A percentile compares a stretch with the other conserved stretches of the same genome.
phyloP scores from a whole-genome alignment of 176 grass and related monocot genomes.

The Poa pratensis region DNA sequence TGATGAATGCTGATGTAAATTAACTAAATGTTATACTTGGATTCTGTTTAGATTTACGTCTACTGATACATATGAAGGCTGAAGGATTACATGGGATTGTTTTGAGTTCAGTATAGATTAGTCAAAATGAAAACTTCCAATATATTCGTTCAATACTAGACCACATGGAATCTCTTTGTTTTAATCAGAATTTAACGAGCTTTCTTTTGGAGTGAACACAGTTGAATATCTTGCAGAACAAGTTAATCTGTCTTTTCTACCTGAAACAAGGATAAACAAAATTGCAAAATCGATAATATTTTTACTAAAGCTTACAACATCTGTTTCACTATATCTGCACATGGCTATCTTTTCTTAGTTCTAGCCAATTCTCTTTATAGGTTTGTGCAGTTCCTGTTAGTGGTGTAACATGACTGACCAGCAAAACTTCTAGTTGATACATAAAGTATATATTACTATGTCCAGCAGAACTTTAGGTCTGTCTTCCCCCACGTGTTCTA shows the following conservation, averaged over 20 bases:
- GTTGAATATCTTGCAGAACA: background rate
- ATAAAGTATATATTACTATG: background rate
- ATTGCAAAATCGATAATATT: too few relatives aligned
- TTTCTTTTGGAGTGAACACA: background rate
- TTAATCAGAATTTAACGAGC: background rate
- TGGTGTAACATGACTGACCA: background rate
- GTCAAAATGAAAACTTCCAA: constrained; percentile 10
- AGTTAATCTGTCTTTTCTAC: background rate
- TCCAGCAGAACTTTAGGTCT: constrained; percentile 14
- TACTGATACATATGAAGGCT: constrained; percentile 13
- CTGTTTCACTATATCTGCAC: background rate
- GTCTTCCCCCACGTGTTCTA: background rate
- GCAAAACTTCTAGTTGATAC: constrained; percentile 23
- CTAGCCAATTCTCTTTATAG: constrained; percentile 10
- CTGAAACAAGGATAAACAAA: background rate
- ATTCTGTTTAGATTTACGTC: constrained; percentile 8
- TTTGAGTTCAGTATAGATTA: background rate
- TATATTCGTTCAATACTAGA: background rate
- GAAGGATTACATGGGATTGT: background rate
- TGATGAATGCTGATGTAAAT: constrained; percentile 16
- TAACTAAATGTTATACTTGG: background rate
- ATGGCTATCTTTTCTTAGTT: constrained; percentile 4
- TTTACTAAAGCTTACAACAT: background rate
- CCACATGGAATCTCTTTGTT: background rate
- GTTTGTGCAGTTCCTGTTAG: background rate